Evolutionary conservation across 2,329 filamentous ascomycete species (phyloP).

Genomic region (Magnaporthiopsis poae): DNA sequence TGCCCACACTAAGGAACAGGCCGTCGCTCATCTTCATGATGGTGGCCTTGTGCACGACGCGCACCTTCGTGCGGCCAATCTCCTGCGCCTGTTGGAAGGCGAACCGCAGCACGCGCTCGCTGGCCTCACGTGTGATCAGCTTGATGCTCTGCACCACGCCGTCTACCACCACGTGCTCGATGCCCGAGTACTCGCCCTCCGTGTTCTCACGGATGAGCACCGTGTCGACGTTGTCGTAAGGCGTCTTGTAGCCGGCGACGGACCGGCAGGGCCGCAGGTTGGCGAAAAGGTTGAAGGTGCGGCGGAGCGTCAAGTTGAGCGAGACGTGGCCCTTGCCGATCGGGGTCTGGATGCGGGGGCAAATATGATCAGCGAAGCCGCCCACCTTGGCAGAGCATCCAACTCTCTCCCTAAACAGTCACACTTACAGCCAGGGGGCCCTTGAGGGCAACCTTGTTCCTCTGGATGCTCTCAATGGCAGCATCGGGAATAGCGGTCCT

Average conservation of each 20-base stretch:
- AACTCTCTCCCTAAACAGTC: neutral
- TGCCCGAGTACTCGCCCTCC: slow-evolving; percentile 98
- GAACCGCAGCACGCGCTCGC: slow-evolving; percentile 89
- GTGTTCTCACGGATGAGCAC: slow-evolving; percentile 99
- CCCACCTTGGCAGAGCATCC: neutral
- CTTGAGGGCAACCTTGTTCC: slow-evolving; percentile 96
- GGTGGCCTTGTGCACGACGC: slow-evolving; percentile 97
- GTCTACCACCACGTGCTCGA: slow-evolving; percentile 95
- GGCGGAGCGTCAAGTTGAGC: slow-evolving; percentile 93
- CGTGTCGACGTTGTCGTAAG: slow-evolving; percentile 93
- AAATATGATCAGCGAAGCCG: neutral
- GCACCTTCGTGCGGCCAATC: slow-evolving; percentile 91
- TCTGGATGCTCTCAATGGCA: slow-evolving; percentile 84
- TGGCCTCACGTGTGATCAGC: slow-evolving; percentile 92
- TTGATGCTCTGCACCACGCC: slow-evolving; percentile 99
- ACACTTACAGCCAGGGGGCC: slow-evolving; percentile 79
- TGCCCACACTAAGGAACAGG: slow-evolving; percentile 84
- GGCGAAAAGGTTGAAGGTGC: slow-evolving; percentile 99
- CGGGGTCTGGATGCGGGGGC: slow-evolving; percentile 53
- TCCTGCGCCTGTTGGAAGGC: slow-evolving; percentile 96
- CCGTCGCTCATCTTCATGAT: slow-evolving; percentile 99
- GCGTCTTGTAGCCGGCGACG: slow-evolving; percentile 94
- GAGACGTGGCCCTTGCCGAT: slow-evolving; percentile 98
- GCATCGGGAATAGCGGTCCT: slow-evolving; percentile 89
- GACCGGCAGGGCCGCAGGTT: slow-evolving; percentile 97